Evolutionary conservation across 805 yeast species (phyloP).

Genomic region (Cyberlindnera japonica): DNA sequence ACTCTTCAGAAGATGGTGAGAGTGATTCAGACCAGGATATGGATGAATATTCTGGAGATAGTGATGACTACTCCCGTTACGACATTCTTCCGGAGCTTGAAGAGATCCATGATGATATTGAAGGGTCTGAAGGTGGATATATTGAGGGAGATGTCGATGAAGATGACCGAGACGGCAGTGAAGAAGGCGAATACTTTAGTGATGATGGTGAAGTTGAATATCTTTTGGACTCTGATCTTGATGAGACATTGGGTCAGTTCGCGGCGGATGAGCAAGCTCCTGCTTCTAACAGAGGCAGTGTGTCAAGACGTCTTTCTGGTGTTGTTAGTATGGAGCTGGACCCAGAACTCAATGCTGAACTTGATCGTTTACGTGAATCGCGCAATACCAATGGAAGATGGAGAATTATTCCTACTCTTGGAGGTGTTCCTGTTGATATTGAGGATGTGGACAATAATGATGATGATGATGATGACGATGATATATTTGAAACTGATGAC

Average conservation of each 20-base stretch:
- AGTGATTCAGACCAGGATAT: slow-evolving; percentile 24
- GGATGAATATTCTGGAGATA: slow-evolving; percentile 9
- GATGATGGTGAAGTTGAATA: slow-evolving; percentile 9
- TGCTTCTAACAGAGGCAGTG: no score
- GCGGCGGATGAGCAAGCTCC: slow-evolving; percentile 23
- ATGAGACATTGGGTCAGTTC: slow-evolving; percentile 26
- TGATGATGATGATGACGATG: slow-evolving; percentile 17
- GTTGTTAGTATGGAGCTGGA: slow-evolving; percentile 8
- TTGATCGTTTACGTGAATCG: slow-evolving; percentile 2
- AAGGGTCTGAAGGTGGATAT: slow-evolving; percentile 24
- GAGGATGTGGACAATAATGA: slow-evolving; percentile 13
- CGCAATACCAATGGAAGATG: slow-evolving; percentile 2
- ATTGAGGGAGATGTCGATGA: slow-evolving; percentile 29
- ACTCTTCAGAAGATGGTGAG: slow-evolving; percentile 7
- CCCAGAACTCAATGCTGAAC: slow-evolving; percentile 5
- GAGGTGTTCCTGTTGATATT: slow-evolving; percentile 20
- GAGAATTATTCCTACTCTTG: slow-evolving; percentile 23
- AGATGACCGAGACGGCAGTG: slow-evolving; percentile 27
- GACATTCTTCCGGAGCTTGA: slow-evolving; percentile 16
- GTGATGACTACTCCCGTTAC: slow-evolving; percentile 11
- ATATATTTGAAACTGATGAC: slow-evolving; percentile 11
- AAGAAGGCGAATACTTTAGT: slow-evolving; percentile 14
- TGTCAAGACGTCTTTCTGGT: no score
- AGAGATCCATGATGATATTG: slow-evolving; percentile 6
- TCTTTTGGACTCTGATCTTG: slow-evolving; percentile 14